Conservation (phyloP, 1,284 basidiomycete genomes). For the Pseudozyma thailandica region DNA sequence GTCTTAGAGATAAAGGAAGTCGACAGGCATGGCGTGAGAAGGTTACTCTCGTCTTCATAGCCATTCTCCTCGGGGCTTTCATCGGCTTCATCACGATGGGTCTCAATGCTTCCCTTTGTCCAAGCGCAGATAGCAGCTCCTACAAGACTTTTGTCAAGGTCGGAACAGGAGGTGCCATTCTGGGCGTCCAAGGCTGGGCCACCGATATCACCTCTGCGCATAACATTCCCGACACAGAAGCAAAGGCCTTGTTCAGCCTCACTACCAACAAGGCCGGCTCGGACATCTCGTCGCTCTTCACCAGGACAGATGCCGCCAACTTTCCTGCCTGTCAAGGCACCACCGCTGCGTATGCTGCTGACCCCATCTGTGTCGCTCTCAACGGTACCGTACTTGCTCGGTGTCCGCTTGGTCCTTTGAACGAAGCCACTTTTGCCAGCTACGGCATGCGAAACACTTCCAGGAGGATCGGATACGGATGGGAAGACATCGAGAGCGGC, state of each 20-base stretch:
- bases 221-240: slow-evolving; percentile 71
- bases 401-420: slow-evolving; percentile 72
- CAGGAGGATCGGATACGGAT: slow-evolving; percentile 59
- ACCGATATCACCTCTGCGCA: slow-evolving; percentile 76
- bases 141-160: slow-evolving; percentile 45
- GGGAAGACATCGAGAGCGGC: slow-evolving; percentile 58
- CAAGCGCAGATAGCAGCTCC: slow-evolving; percentile 69
- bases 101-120: slow-evolving; percentile 90
- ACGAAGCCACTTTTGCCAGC: slow-evolving; percentile 25
- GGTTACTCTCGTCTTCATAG: slow-evolving; percentile 60
- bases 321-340: slow-evolving; percentile 74
- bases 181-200: slow-evolving; percentile 82
- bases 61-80: slow-evolving; percentile 75
- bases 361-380: slow-evolving; percentile 75
- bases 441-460: slow-evolving; percentile 45
- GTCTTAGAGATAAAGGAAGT: slow-evolving; percentile 53
- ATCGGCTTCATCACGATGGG: slow-evolving; percentile 96
- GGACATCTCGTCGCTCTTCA: slow-evolving; percentile 88
- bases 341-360: slow-evolving; percentile 74
- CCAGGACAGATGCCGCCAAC: slow-evolving; percentile 14
- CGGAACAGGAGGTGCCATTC: slow-evolving; percentile 53
- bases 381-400: slow-evolving; percentile 68
- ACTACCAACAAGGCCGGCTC: slow-evolving; percentile 74
- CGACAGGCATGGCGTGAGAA: slow-evolving; percentile 68
- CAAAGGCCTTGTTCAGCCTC: slow-evolving; percentile 73